Evolutionary conservation across 148 eudicot genomes (phyloP), one percentile per base, ranked within the genome.

Genomic region (Silene conica): DNA sequence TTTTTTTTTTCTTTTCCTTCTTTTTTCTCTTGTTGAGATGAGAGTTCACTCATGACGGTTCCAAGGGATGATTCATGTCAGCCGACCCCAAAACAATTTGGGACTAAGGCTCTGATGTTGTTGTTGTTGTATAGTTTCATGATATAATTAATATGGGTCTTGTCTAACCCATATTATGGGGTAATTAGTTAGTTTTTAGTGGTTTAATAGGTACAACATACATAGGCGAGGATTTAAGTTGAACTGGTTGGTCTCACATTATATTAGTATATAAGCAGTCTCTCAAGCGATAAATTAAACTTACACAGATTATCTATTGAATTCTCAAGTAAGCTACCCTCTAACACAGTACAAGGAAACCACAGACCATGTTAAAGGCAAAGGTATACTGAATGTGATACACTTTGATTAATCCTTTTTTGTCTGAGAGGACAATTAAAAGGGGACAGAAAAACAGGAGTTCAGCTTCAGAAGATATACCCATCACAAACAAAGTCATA

Each of bases 251-350:
- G 54, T 48, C 54, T 48, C 14, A 48, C 54, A 10, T 48, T 48
- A 10, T 48, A 48, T 10, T 50, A 50, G 1, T 38, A 38, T 50
- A 50, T 12, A 14, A 15, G 55, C 55, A 50, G 15, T 13, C 18
- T 50, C 55, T 50, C 55, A 50, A 50, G 55, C 4, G 3, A 48
- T 3, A 12, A 50, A 15, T 50, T 50, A 50, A 50, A 50, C 14
- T 50, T 50, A 50, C 55, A 50, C 55, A 65, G 50, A 8, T 65
- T 12, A 65, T 65, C 69, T 45, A 34, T 54, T 8, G 73, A 54
- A 54, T 19, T 69, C 21, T 23, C 16, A 12, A 2, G 55, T 50
- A 50, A 50, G 55, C 67, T 63, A 63, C 6, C 67, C 14, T 9
- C 43, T 13, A 4, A 26, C 14, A 12, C 55, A 4, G 9, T 63